Percentiles rank a stretch among this genome's conserved stretches.
Evolutionary conservation across 345 rosid species (phyloP).

Genomic region (Hypericum androsaemum): DNA sequence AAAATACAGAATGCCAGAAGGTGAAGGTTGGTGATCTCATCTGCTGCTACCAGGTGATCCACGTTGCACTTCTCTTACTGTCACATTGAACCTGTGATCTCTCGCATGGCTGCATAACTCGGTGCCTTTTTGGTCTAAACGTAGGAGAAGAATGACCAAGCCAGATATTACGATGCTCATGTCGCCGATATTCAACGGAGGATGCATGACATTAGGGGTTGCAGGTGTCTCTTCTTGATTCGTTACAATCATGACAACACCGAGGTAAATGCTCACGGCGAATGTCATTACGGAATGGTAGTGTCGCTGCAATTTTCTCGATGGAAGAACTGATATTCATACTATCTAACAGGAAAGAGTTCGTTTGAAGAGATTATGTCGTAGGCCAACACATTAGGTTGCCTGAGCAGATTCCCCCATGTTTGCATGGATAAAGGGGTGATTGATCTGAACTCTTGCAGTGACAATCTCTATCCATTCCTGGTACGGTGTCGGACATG

Average conservation of each 20-base stretch:
- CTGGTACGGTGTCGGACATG: too few relatives aligned
- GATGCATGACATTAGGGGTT: constrained; percentile 62
- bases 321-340: too few relatives aligned
- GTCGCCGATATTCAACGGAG: constrained; percentile 40
- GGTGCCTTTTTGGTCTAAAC: not conserved
- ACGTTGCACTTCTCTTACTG: not conserved
- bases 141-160: constrained; percentile 58
- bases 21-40: constrained; percentile 48
- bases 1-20: constrained; percentile 45
- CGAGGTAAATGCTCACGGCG: constrained; percentile 26
- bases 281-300: too few relatives aligned
- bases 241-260: constrained; percentile 42
- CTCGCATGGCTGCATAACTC: too few relatives aligned
- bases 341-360: constrained; percentile 35
- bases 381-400: constrained; percentile 21
- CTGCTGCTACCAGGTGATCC: constrained; percentile 57
- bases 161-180: constrained; percentile 51
- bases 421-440: too few relatives aligned
- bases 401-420: too few relatives aligned
- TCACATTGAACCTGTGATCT: not conserved
- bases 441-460: too few relatives aligned
- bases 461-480: too few relatives aligned
- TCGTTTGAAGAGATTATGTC: constrained; percentile 49
- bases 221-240: constrained; percentile 52
- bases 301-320: too few relatives aligned